Evolutionary conservation across 139 green algal species (phyloP).

Genomic region (Axilococcus clingmanii): DNA sequence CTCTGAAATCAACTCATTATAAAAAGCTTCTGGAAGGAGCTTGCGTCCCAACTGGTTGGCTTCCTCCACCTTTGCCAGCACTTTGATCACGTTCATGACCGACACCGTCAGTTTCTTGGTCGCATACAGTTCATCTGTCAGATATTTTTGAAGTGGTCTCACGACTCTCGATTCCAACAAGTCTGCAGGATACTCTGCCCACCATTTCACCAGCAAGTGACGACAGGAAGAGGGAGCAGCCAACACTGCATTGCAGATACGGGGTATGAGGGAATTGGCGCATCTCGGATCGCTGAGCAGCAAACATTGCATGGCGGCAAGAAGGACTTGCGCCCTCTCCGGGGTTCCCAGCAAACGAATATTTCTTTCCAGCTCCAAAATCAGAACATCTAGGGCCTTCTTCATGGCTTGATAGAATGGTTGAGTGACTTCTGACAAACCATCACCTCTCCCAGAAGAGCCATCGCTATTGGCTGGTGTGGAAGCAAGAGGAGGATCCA

Average conservation of each 20-base stretch:
- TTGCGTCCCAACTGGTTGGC: conserved; percentile 58
- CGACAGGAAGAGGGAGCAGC: conserved; percentile 43
- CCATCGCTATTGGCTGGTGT: conserved; percentile 43
- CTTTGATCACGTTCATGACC: conserved; percentile 88
- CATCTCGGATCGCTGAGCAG: conserved; percentile 56
- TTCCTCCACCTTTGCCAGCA: conserved; percentile 68
- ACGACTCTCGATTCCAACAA: conserved; percentile 61
- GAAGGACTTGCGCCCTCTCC: conserved; percentile 62
- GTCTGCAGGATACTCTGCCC: conserved; percentile 61
- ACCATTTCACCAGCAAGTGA: conserved; percentile 76
- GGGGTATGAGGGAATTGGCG: conserved; percentile 59
- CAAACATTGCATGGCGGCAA: conserved; percentile 67
- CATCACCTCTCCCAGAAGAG: too few species aligned
- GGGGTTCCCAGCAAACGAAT: conserved; percentile 57
- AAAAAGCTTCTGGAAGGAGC: conserved; percentile 78
- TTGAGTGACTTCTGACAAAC: too few species aligned
- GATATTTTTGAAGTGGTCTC: conserved; percentile 55
- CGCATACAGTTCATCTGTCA: conserved; percentile 68
- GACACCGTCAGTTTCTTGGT: conserved; percentile 79
- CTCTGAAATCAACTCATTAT: conserved; percentile 85
- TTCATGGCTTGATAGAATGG: conserved; percentile 51
- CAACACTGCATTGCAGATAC: conserved; percentile 60
- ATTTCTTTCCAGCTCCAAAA: conserved; percentile 60
- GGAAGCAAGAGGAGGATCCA: conserved; percentile 55
- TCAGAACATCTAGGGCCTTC: conserved; percentile 43